These are phyloP conservation scores for Coprinopsis cinerea DNA, from an alignment of 768 basidiomycete species.

Conservation along the genomic window DNA sequence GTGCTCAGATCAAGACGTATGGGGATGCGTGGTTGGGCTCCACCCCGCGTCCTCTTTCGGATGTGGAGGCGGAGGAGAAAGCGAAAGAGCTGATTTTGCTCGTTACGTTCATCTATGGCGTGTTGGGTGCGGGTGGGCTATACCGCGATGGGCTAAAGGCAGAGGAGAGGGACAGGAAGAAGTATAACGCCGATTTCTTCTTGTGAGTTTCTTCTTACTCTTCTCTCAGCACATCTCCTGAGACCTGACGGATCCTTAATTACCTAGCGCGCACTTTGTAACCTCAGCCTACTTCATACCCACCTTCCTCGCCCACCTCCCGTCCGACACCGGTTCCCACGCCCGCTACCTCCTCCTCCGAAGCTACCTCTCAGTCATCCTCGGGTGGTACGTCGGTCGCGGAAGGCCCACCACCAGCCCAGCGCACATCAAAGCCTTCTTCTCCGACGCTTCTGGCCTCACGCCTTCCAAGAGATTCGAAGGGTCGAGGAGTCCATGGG, in stretches of 20 bases:
- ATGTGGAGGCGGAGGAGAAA: slow-evolving; percentile 36
- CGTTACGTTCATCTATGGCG: slow-evolving; percentile 46
- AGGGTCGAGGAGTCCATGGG: slow-evolving; percentile 44
- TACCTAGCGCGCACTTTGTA: slow-evolving; percentile 54
- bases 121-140: slow-evolving; percentile 40
- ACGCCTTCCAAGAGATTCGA: no score
- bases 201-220: slow-evolving; percentile 33
- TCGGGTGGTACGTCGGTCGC: slow-evolving; percentile 52
- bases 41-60: background rate
- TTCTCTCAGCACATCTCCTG: background rate
- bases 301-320: slow-evolving; percentile 35
- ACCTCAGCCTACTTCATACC: slow-evolving; percentile 61
- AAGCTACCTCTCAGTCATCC: slow-evolving; percentile 46
- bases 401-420: slow-evolving; percentile 43
- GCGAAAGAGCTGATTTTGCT: slow-evolving; percentile 61
- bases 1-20: slow-evolving; percentile 34
- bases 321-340: slow-evolving; percentile 16
- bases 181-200: slow-evolving; percentile 55
- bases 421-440: slow-evolving; percentile 38
- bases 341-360: slow-evolving; percentile 50
- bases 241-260: background rate
- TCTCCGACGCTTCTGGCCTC: slow-evolving; percentile 15
- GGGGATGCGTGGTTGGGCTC: slow-evolving; percentile 33
- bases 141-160: background rate
- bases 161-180: background rate